Conservation (phyloP, 2,329 filamentous ascomycete genomes). For the Aspergillus fischeri region DNA sequence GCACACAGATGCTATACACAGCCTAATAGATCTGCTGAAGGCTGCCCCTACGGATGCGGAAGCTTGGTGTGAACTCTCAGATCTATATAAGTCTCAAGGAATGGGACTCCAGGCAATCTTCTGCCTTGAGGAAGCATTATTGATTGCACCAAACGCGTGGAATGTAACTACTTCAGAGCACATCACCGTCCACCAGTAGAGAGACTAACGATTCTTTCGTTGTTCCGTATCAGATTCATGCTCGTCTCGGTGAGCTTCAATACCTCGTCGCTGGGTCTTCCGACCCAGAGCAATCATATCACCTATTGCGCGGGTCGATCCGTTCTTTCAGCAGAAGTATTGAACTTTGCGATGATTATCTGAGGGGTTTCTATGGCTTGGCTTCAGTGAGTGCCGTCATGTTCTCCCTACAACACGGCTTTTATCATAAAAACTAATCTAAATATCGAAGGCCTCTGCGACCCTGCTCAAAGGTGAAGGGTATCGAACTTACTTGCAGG, state of each 20-base stretch:
- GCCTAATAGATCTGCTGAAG: constrained; percentile 71
- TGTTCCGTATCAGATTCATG: constrained; percentile 62
- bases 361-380: constrained; percentile 88
- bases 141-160: constrained; percentile 89
- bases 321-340: constrained; percentile 86
- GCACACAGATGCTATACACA: constrained; percentile 66
- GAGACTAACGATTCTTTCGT: constrained; percentile 5
- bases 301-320: constrained; percentile 66
- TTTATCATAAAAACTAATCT: not conserved
- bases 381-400: constrained; percentile 59
- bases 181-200: not conserved
- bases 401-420: not conserved
- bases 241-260: constrained; percentile 75
- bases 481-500: constrained; percentile 3
- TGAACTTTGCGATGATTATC: constrained; percentile 88
- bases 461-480: constrained; percentile 18
- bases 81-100: constrained; percentile 77
- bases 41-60: constrained; percentile 86
- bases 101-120: constrained; percentile 80
- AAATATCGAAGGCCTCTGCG: constrained; percentile 23
- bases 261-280: constrained; percentile 58
- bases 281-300: constrained; percentile 34
- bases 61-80: constrained; percentile 86
- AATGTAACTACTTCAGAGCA: constrained; percentile 58
- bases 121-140: constrained; percentile 82